These are phyloP conservation scores for Naganishia friedmannii DNA, from an alignment of 768 basidiomycete species.

Conservation along the genomic window DNA sequence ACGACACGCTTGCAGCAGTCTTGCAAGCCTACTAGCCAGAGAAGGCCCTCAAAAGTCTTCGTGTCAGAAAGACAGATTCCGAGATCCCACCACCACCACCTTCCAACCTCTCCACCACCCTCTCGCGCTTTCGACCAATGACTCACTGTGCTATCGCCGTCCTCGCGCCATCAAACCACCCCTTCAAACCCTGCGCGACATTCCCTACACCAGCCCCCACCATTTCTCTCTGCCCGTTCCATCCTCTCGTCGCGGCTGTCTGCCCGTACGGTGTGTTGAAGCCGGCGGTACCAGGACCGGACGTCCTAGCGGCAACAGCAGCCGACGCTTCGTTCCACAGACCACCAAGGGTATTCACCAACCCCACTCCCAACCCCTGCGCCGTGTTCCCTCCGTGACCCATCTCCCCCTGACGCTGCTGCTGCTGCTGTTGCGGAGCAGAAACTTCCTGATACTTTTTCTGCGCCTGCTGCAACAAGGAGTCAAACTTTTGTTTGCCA, in stretches of 20 bases:
- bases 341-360: constrained; percentile 28
- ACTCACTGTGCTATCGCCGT: constrained; percentile 1
- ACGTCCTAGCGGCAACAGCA: constrained; percentile 8
- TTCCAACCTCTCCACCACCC: no score
- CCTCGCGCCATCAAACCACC: constrained; percentile 23
- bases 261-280: background rate
- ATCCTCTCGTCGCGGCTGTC: background rate
- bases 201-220: constrained; percentile 11
- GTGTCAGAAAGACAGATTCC: no score
- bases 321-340: constrained; percentile 30
- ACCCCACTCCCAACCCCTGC: constrained; percentile 15
- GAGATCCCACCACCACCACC: no score
- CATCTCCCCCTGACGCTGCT: constrained; percentile 23
- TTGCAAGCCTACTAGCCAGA: no score
- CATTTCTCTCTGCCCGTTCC: constrained; percentile 4
- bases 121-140: no score
- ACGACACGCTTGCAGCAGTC: no score
- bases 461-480: constrained; percentile 43
- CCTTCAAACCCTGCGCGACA: constrained; percentile 16
- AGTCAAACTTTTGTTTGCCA: constrained; percentile 49
- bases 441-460: constrained; percentile 45
- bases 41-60: no score
- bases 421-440: constrained; percentile 27
- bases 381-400: constrained; percentile 10
- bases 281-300: no score